Base-by-base conservation (phyloP, 257 asterid genomes). In the Nicotiana attenuata region DNA sequence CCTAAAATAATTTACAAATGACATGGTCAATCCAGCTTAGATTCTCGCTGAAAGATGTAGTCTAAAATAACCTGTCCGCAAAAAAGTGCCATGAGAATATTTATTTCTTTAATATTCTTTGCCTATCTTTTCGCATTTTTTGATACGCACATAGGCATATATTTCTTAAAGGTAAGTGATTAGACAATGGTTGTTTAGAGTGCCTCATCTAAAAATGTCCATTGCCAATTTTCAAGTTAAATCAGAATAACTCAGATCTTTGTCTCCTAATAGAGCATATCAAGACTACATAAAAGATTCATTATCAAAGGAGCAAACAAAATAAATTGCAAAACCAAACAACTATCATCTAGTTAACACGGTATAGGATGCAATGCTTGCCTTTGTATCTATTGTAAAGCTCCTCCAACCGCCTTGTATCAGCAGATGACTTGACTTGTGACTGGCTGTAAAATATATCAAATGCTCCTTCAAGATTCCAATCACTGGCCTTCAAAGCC, bases 391-490 rank as follows among this genome's bases (percentile, higher is more conserved):
- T 93, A 79, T 89, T 91, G 93, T 89, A 96, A 77, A 94, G 97
- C 89, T 94, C 98, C 89, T 93, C 99, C 85, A 94, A 82, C 80
- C 89, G 98, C 89, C 97, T 94, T 13, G 97, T 87, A 85, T 94
- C 98, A 80, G 98, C 90, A 85, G 84, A 90, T 53, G 98, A 85
- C 87, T 91, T 96, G 78, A 86, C 31, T 14, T 92, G 95, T 41
- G 97, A 90, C 82, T 96, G 97, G 89, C 94, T 96, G 91, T 96
- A 96, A 88, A 93, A 96, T 67, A 90, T 80, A 82, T 96, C 98
- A 81, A 96, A 96, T 69, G 99, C 99, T 86, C 98, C 98, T 88
- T 96, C 99, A 84, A 94, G 92, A 83, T 93, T 96, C 98, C 98
- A 96, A 81, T 93, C 98, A 85, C 98, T 89, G 80, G 96, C 85